These are phyloP conservation scores for Peribolospora baueri DNA, from an alignment of 768 basidiomycete species.

Conservation along the genomic window DNA sequence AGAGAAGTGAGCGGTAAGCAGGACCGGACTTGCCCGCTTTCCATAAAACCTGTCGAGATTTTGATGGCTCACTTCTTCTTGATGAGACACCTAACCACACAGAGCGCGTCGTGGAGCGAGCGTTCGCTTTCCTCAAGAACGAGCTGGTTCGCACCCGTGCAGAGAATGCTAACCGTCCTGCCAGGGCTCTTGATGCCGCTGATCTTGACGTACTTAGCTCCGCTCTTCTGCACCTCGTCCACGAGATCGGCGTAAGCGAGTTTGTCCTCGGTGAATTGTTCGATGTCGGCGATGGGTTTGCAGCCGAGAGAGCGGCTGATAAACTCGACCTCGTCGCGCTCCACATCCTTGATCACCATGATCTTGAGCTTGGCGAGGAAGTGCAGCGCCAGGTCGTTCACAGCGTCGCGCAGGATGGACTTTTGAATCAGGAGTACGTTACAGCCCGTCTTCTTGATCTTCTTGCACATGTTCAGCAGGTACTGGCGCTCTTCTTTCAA, in stretches of 20 bases:
- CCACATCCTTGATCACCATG: constrained; percentile 85
- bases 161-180: constrained; percentile 81
- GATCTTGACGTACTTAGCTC: constrained; percentile 75
- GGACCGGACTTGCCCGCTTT: not conserved
- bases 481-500: constrained; percentile 98
- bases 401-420: constrained; percentile 96
- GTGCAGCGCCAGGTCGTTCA: constrained; percentile 86
- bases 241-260: constrained; percentile 87
- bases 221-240: constrained; percentile 59
- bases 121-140: constrained; percentile 94
- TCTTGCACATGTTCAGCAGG: constrained; percentile 90
- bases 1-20: not conserved
- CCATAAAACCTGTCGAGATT: not conserved
- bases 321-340: constrained; percentile 96
- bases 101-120: constrained; percentile 93
- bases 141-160: constrained; percentile 73
- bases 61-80: constrained; percentile 58
- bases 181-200: constrained; percentile 87
- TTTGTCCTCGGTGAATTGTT: constrained; percentile 93
- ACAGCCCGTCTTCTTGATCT: constrained; percentile 98
- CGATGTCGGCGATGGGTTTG: constrained; percentile 91
- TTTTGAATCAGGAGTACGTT: constrained; percentile 98
- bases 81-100: constrained; percentile 90
- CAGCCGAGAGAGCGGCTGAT: constrained; percentile 79
- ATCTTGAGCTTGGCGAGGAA: constrained; percentile 95